Conservation (phyloP, 495 filamentous ascomycete genomes). For the Neurospora sp. region DNA sequence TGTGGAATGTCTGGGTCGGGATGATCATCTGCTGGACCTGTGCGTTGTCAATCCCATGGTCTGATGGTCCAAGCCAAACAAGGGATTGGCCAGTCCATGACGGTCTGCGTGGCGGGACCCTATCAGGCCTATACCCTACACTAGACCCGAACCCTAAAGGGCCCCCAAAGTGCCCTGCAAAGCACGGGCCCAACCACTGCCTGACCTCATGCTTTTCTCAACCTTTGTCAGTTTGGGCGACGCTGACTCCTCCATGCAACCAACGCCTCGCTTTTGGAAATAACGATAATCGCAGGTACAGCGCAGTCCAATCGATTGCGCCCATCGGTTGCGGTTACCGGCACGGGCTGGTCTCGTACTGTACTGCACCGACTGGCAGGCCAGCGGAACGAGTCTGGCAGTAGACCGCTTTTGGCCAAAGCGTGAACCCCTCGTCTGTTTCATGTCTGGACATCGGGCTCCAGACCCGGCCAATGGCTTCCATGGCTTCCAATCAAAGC, state of each 20-base stretch:
- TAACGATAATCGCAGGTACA: not conserved
- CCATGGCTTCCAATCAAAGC: conserved; percentile 1
- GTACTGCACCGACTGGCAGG: not conserved
- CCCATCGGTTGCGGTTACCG: not conserved
- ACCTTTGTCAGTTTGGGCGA: not conserved
- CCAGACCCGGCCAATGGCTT: conserved; percentile 20
- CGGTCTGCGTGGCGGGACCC: not conserved
- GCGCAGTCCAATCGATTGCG: not conserved
- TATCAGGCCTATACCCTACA: not conserved
- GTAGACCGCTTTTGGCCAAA: conserved; percentile 13
- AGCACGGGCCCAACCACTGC: not conserved
- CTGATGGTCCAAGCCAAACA: not conserved
- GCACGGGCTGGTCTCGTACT: conserved; percentile 1
- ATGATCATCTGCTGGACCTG: not conserved
- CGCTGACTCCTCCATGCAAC: not conserved
- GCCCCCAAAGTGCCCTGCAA: not conserved
- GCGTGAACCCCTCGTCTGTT: conserved; percentile 29
- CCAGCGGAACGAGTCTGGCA: not conserved
- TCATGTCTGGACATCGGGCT: conserved; percentile 24
- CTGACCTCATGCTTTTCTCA: not conserved
- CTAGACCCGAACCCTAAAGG: not conserved
- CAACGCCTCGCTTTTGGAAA: not conserved
- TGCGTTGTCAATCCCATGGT: not conserved
- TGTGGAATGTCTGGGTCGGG: not conserved
- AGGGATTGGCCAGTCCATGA: not conserved